Conservation (phyloP, 306 rosid genomes). For the Lagenaria siceraria region DNA sequence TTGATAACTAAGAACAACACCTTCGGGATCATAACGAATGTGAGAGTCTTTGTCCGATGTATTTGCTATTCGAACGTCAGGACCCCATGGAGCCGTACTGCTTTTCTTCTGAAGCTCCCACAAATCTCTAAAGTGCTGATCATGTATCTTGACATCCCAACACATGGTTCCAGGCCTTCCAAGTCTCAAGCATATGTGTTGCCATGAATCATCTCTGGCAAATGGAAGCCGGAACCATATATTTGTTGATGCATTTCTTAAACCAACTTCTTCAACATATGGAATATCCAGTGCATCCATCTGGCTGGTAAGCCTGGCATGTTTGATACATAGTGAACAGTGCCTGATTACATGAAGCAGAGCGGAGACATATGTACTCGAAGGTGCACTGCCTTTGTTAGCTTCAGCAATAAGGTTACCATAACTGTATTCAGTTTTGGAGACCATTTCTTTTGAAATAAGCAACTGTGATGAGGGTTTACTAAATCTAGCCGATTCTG, state of each 20-base stretch:
- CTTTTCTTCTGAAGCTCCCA: conserved; percentile 98
- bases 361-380: conserved; percentile 77
- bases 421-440: conserved; percentile 49
- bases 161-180: conserved; percentile 95
- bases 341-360: conserved; percentile 94
- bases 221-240: conserved; percentile 95
- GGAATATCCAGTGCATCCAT: conserved; percentile 89
- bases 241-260: conserved; percentile 67
- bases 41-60: conserved; percentile 94
- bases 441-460: conserved; percentile 34
- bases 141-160: conserved; percentile 97
- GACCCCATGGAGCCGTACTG: conserved; percentile 75
- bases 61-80: conserved; percentile 92
- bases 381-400: conserved; percentile 76
- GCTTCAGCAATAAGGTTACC: conserved; percentile 77
- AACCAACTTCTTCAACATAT: conserved; percentile 88
- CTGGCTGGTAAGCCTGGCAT: conserved; percentile 94
- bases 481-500: conserved; percentile 30
- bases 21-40: conserved; percentile 89
- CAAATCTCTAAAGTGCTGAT: conserved; percentile 89
- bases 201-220: conserved; percentile 88
- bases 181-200: conserved; percentile 84
- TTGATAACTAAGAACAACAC: conserved; percentile 89
- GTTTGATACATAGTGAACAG: conserved; percentile 81
- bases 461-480: conserved; percentile 33